Base-by-base conservation (phyloP, 129 eudicot genomes). In the Chrysanthemum lavandulifolium region DNA sequence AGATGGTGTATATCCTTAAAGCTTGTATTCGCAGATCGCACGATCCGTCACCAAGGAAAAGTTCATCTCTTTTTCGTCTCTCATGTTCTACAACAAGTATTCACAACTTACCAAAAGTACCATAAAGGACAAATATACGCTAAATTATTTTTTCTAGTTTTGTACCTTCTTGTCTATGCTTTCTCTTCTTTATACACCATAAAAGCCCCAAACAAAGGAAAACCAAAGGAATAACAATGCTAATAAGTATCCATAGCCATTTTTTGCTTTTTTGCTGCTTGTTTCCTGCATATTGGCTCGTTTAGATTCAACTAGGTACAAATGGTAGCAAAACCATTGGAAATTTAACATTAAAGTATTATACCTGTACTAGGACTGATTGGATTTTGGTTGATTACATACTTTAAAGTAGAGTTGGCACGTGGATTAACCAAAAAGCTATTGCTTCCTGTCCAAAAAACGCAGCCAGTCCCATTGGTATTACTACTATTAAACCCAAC, bases 141-240 rank as follows among this genome's bases (percentile, higher is more conserved):
- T 33, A 33, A 4, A 33, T 33, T 33, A 10, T 0, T 7, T 23
- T 13, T 23, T 60, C 0, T 10, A 23, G 65, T 19, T 21, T 23
- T 25, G 5, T 77, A 78, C 86, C 77, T 73, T 63, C 13, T 78
- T 19, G 74, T 82, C 31, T 73, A 23, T 43, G 66, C 64, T 61
- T 27, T 27, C 31, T 27, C 23, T 21, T 21, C 23, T 21, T 21
- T 21, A 21, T 21, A 21, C 23, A 21, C 23, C 23, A 21, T 21
- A 21, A 21, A 21, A 21, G 23, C 23, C 23, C 23, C 23, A 21
- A 21, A 21, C 23, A 21, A 21, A 27, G 31, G 31, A 27, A 27
- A 56, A 13, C 6, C 62, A 45, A 21, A 21, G 23, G 23, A 10
- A 62, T 21, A 10, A 13, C 15, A 13, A 67, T 62, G 16, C 68